A percentile compares a stretch with the other conserved stretches of the same genome.
These are phyloP conservation scores for Pseudofabraea citricarpa DNA, from an alignment of 2,329 filamentous ascomycete genomes.

Conservation along the genomic window DNA sequence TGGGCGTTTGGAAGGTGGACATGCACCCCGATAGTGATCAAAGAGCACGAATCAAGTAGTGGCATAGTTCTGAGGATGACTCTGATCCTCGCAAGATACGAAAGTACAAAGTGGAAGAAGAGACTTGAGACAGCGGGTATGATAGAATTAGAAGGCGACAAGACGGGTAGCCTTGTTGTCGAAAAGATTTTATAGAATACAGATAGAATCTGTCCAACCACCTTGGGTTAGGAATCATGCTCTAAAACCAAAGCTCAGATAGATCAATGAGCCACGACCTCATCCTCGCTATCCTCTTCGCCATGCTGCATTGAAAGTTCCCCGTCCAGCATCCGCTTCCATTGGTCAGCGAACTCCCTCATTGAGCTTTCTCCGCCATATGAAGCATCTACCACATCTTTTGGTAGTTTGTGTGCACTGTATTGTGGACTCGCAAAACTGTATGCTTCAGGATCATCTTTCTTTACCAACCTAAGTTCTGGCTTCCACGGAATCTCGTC, in stretches of 20 bases:
- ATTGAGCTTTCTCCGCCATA: conserved; percentile 68
- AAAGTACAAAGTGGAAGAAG: conserved; percentile 74
- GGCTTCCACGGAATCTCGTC: conserved; percentile 57
- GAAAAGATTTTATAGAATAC: conserved; percentile 27
- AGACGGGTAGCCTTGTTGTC: conserved; percentile 46
- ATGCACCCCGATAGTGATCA: conserved; percentile 60
- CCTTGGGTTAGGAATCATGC: too few species aligned
- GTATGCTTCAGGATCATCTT: conserved; percentile 84
- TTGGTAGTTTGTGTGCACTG: conserved; percentile 91
- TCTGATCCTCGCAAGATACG: conserved; percentile 67
- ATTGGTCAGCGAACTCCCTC: conserved; percentile 73
- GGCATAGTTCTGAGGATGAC: conserved; percentile 64
- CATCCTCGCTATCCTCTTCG: too few species aligned
- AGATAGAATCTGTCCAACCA: too few species aligned
- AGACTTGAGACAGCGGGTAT: conserved; percentile 56
- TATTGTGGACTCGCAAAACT: conserved; percentile 83
- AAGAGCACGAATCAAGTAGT: conserved; percentile 51
- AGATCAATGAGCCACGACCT: too few species aligned
- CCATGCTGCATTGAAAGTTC: conserved; percentile 29
- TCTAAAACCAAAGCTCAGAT: too few species aligned
- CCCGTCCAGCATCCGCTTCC: conserved; percentile 55
- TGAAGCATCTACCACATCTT: conserved; percentile 78
- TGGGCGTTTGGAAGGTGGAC: conserved; percentile 98
- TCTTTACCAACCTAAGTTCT: conserved; percentile 76
- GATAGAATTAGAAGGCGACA: conserved; percentile 42